phyloP scores from a whole-genome alignment of 805 yeast species.

The Barnettozyma sucrosica region DNA sequence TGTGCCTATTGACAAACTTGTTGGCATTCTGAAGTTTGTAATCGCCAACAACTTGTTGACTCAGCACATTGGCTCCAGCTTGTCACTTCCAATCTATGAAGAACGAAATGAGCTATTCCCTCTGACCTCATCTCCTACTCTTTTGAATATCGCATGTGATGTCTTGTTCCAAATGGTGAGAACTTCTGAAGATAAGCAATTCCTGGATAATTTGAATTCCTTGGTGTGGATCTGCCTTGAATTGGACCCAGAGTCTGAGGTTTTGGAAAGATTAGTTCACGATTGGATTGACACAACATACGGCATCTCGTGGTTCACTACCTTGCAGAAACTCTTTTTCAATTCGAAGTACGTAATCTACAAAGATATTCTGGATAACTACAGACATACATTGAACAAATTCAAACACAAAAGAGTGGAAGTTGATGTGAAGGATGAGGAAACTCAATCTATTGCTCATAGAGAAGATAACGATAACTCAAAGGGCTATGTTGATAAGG shows the following conservation, averaged over 20 bases:
- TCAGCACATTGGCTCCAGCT: slow-evolving; percentile 21
- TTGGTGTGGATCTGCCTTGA: slow-evolving; percentile 58
- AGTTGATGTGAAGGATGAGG: slow-evolving; percentile 40
- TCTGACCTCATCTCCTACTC: slow-evolving; percentile 35
- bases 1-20: slow-evolving; percentile 27
- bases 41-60: slow-evolving; percentile 29
- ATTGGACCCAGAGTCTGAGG: slow-evolving; percentile 37
- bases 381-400: slow-evolving; percentile 36
- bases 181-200: slow-evolving; percentile 41
- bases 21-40: slow-evolving; percentile 28
- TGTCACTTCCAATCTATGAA: slow-evolving; percentile 33
- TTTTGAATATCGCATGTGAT: slow-evolving; percentile 42
- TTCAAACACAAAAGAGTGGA: slow-evolving; percentile 28
- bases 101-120: slow-evolving; percentile 39
- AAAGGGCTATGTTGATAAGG: slow-evolving; percentile 14
- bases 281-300: slow-evolving; percentile 57
- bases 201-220: slow-evolving; percentile 41
- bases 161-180: slow-evolving; percentile 57
- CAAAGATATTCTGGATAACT: slow-evolving; percentile 35
- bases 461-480: slow-evolving; percentile 14
- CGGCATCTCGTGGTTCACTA: slow-evolving; percentile 51
- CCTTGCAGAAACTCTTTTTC: slow-evolving; percentile 45
- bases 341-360: slow-evolving; percentile 39
- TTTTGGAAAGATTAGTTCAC: slow-evolving; percentile 40
- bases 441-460: slow-evolving; percentile 39